These are phyloP conservation scores for Rubus parviflorus DNA, from an alignment of 306 rosid genomes.

Conservation along the genomic window DNA sequence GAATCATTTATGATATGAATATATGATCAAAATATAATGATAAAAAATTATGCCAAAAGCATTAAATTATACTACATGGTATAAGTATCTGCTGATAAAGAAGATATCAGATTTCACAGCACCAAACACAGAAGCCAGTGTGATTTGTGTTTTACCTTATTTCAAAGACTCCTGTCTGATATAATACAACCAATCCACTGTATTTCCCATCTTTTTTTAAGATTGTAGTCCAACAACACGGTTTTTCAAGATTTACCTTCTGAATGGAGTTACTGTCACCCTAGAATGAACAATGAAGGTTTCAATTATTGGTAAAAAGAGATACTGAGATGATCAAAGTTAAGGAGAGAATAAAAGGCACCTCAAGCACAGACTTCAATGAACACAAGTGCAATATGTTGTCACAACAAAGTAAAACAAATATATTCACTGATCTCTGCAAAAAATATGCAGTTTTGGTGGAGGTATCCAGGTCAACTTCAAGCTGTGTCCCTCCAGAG, in stretches of 20 bases:
- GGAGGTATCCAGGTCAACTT: conserved; percentile 39
- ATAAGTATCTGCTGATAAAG: conserved; percentile 12
- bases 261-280: conserved; percentile 51
- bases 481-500: conserved; percentile 46
- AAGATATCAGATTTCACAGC: background rate
- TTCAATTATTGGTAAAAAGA: conserved; percentile 33
- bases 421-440: conserved; percentile 37
- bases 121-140: conserved; percentile 20
- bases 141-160: conserved; percentile 58
- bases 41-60: conserved; percentile 19
- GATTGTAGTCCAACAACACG: conserved; percentile 73
- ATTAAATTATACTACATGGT: conserved; percentile 9
- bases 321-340: conserved; percentile 18
- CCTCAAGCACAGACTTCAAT: conserved; percentile 61
- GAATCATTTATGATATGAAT: background rate
- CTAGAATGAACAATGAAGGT: conserved; percentile 37
- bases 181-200: conserved; percentile 53
- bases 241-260: conserved; percentile 59
- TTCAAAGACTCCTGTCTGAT: conserved; percentile 76
- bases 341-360: conserved; percentile 34
- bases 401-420: conserved; percentile 69
- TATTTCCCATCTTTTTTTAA: conserved; percentile 65
- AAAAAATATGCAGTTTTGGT: conserved; percentile 32
- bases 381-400: conserved; percentile 55
- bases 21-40: background rate